Evolutionary conservation across 331 rosid genomes (phyloP).

Genomic region (Rosa hybrid): DNA sequence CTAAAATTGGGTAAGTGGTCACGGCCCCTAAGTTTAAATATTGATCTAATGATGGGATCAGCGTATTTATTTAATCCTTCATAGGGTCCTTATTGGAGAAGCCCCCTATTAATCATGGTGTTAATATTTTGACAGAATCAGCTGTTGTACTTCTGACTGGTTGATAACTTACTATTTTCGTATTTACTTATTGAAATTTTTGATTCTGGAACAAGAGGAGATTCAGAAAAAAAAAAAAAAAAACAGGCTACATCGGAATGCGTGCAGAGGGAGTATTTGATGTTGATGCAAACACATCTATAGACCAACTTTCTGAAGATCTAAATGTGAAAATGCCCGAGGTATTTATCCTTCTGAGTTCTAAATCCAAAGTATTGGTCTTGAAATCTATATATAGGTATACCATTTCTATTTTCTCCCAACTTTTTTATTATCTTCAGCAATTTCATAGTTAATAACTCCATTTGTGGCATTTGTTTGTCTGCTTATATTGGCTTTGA

Average conservation of each 20-base stretch:
- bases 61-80: not conserved
- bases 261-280: slow-evolving; percentile 94
- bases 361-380: not conserved
- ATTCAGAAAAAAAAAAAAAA: too few species aligned
- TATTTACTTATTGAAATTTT: slow-evolving; percentile 11
- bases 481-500: not conserved
- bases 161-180: not conserved
- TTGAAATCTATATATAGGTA: not conserved
- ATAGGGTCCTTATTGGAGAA: not conserved
- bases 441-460: not conserved
- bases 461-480: not conserved
- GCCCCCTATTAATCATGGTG: not conserved
- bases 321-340: slow-evolving; percentile 90
- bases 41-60: not conserved
- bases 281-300: slow-evolving; percentile 97
- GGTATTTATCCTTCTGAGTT: slow-evolving; percentile 39
- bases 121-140: slow-evolving; percentile 14
- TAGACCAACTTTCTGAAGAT: slow-evolving; percentile 97
- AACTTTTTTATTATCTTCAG: not conserved
- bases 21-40: not conserved
- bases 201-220: slow-evolving; percentile 70
- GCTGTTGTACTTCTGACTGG: slow-evolving; percentile 6
- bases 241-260: slow-evolving; percentile 98
- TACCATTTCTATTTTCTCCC: not conserved
- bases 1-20: too few species aligned